phyloP scores from a whole-genome alignment of 129 eudicot genomes.

The Flaveria brownii region DNA sequence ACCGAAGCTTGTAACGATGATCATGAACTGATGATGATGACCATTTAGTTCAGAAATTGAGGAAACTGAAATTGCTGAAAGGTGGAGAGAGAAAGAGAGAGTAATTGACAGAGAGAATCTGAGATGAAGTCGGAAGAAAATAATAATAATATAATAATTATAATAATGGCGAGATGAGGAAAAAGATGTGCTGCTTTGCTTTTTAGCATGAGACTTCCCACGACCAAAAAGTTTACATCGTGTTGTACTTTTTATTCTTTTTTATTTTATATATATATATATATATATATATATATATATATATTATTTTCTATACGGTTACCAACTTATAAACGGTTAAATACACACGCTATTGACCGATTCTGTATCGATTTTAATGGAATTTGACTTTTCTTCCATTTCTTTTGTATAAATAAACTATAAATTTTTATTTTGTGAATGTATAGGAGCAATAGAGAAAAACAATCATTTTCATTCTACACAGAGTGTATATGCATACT shows the following conservation, averaged over 20 bases:
- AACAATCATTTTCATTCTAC: no score
- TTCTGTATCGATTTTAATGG: not conserved
- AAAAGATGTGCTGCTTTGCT: slow-evolving; percentile 35
- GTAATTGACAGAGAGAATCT: slow-evolving; percentile 30
- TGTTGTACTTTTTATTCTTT: slow-evolving; percentile 23
- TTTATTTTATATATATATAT: not conserved
- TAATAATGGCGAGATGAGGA: slow-evolving; percentile 28
- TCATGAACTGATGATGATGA: not conserved
- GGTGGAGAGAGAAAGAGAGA: slow-evolving; percentile 21
- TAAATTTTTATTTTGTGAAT: no score
- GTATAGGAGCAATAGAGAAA: no score
- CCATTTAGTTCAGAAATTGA: slow-evolving; percentile 26
- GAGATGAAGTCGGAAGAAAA: not conserved
- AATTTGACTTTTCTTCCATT: not conserved
- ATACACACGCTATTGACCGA: not conserved
- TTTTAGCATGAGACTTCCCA: slow-evolving; percentile 47
- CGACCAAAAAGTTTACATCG: slow-evolving; percentile 42
- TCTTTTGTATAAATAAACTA: no score
- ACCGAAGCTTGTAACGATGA: not conserved
- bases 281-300: not conserved
- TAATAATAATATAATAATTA: not conserved
- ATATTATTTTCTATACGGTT: slow-evolving; percentile 20
- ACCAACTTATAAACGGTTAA: slow-evolving; percentile 25
- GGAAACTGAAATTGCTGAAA: slow-evolving; percentile 13
- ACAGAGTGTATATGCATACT: no score